phyloP scores from a whole-genome alignment of 208 protist genomes.

The Crithidia fasciculata region DNA sequence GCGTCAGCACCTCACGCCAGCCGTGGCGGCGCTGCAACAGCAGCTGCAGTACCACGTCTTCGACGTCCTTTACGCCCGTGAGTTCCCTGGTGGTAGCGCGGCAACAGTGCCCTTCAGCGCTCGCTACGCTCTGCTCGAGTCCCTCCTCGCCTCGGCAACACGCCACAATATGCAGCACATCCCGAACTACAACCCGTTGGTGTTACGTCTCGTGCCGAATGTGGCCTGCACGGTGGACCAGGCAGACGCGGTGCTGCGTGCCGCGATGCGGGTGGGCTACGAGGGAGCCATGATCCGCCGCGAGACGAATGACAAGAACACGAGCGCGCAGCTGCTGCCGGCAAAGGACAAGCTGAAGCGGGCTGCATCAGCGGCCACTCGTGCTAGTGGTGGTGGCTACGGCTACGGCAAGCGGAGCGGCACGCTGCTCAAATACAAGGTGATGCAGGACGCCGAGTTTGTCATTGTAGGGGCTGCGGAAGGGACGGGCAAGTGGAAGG shows the following conservation, averaged over 20 bases:
- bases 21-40: constrained; percentile 58
- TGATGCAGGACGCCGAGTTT: constrained; percentile 91
- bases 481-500: constrained; percentile 85
- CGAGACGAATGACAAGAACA: constrained; percentile 19
- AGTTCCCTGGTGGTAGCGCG: constrained; percentile 27
- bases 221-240: constrained; percentile 35
- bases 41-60: constrained; percentile 89
- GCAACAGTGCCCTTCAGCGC: constrained; percentile 42
- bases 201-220: constrained; percentile 62
- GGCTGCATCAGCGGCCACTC: neutral
- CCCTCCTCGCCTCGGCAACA: constrained; percentile 29
- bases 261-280: constrained; percentile 70
- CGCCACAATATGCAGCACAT: constrained; percentile 23
- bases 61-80: constrained; percentile 73
- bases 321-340: neutral
- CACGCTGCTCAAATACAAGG: constrained; percentile 89
- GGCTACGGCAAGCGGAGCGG: constrained; percentile 80
- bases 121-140: constrained; percentile 52
- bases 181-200: constrained; percentile 28
- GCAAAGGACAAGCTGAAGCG: constrained; percentile 13
- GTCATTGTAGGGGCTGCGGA: constrained; percentile 82
- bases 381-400: constrained; percentile 47
- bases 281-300: constrained; percentile 89
- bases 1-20: constrained; percentile 54
- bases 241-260: constrained; percentile 46